Percentiles rank a stretch among this genome's conserved stretches.
phyloP scores from a whole-genome alignment of 306 rosid genomes.

The Rubus parviflorus region DNA sequence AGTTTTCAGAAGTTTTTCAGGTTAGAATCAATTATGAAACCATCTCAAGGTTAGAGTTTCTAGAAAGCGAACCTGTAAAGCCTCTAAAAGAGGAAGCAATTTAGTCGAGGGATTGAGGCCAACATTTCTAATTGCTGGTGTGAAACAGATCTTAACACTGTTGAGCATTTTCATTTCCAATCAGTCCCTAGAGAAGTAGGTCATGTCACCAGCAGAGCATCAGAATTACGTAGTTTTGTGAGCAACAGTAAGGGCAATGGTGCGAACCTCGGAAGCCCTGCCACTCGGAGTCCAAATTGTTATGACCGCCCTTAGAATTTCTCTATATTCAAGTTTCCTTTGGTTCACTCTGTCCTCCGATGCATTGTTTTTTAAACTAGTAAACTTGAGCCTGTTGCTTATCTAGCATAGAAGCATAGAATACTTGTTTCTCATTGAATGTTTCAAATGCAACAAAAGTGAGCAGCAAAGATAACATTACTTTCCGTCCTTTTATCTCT shows the following conservation, averaged over 20 bases:
- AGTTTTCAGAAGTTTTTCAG: slow-evolving; percentile 62
- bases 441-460: background rate
- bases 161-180: background rate
- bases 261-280: background rate
- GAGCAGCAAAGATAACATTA: background rate
- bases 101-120: slow-evolving; percentile 3
- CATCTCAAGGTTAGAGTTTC: slow-evolving; percentile 20
- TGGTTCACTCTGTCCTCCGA: background rate
- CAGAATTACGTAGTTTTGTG: background rate
- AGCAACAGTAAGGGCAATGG: background rate
- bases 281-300: background rate
- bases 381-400: background rate
- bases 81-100: background rate
- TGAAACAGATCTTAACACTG: background rate
- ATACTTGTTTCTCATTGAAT: background rate
- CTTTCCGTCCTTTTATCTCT: background rate
- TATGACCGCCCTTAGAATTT: background rate
- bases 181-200: background rate
- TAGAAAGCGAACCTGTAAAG: slow-evolving; percentile 15
- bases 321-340: background rate
- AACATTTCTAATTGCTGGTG: background rate
- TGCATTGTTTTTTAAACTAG: too few relatives aligned
- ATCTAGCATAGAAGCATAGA: background rate
- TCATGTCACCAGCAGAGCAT: background rate
- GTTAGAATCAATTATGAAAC: slow-evolving; percentile 44